A percentile compares a stretch with the other conserved stretches of the same genome.
Conservation (phyloP, 306 rosid species). For the Glycine tomentella region DNA sequence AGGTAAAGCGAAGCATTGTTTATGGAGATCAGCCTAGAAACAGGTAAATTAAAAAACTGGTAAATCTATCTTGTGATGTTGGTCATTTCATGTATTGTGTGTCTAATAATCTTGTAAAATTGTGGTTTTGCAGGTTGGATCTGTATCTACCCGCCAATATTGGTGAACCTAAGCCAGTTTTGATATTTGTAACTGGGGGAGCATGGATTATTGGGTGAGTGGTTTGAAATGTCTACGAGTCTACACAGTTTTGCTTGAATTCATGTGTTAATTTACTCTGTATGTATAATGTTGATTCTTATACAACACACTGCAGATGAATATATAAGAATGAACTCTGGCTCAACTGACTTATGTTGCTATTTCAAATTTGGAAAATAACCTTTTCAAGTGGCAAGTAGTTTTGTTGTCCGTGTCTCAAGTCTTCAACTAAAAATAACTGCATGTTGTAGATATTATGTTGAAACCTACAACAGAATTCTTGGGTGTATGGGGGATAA, state of each 20-base stretch:
- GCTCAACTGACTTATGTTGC: conserved; percentile 17
- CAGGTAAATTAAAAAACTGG: conserved; percentile 59
- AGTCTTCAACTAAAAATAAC: conserved; percentile 30
- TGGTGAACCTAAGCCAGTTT: conserved; percentile 75
- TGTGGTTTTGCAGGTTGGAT: conserved; percentile 78
- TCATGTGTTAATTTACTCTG: conserved; percentile 30
- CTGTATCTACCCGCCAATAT: conserved; percentile 71
- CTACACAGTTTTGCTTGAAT: conserved; percentile 33
- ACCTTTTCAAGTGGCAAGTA: conserved; percentile 29
- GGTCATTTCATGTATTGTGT: conserved; percentile 37
- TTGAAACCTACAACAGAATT: conserved; percentile 30
- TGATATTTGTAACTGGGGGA: conserved; percentile 97
- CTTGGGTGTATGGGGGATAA: conserved; percentile 13
- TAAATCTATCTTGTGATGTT: conserved; percentile 6
- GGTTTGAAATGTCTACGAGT: conserved; percentile 33
- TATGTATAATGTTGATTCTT: conserved; percentile 20
- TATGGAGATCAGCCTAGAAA: conserved; percentile 93
- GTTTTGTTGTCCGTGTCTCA: conserved; percentile 29
- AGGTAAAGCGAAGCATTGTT: conserved; percentile 74
- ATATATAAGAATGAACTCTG: conserved; percentile 2
- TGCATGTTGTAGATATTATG: conserved; percentile 15
- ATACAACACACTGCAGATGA: conserved; percentile 22
- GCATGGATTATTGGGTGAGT: conserved; percentile 99
- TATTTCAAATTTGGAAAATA: conserved; percentile 35
- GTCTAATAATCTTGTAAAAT: conserved; percentile 21